These are phyloP conservation scores for Malus hybrid DNA, from an alignment of 331 rosid species.

Conservation along the genomic window DNA sequence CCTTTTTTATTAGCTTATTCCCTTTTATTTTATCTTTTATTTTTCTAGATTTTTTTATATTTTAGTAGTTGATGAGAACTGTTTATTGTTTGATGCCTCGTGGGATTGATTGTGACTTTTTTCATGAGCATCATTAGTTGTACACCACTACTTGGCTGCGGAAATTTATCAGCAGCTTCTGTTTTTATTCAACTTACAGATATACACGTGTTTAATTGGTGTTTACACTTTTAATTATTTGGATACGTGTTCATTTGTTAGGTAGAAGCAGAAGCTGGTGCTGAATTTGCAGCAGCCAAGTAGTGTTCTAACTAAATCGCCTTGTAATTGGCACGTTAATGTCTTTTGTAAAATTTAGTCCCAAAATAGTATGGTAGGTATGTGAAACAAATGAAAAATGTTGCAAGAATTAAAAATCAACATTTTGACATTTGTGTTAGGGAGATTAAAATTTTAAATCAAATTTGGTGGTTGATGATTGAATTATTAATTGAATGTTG, in stretches of 20 bases:
- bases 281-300: too few species aligned
- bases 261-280: fast-evolving
- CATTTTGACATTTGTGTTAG: too few species aligned
- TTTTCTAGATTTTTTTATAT: not conserved
- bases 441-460: too few species aligned
- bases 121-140: not conserved
- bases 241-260: too few species aligned
- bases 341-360: not conserved
- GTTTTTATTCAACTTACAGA: too few species aligned
- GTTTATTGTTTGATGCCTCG: not conserved
- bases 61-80: not conserved
- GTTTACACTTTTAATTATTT: too few species aligned
- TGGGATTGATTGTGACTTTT: not conserved
- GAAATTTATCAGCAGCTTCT: too few species aligned
- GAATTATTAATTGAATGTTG: too few species aligned
- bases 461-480: too few species aligned
- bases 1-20: not conserved
- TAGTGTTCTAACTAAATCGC: too few species aligned
- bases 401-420: not conserved
- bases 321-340: not conserved
- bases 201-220: too few species aligned
- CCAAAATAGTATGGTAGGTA: not conserved
- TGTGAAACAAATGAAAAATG: not conserved
- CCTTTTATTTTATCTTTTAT: not conserved
- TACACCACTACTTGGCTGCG: too few species aligned